A percentile compares a stretch with the other conserved stretches of the same genome.
These are phyloP conservation scores for Didymella segeticola DNA, from an alignment of 2,329 filamentous ascomycete genomes.

Conservation along the genomic window DNA sequence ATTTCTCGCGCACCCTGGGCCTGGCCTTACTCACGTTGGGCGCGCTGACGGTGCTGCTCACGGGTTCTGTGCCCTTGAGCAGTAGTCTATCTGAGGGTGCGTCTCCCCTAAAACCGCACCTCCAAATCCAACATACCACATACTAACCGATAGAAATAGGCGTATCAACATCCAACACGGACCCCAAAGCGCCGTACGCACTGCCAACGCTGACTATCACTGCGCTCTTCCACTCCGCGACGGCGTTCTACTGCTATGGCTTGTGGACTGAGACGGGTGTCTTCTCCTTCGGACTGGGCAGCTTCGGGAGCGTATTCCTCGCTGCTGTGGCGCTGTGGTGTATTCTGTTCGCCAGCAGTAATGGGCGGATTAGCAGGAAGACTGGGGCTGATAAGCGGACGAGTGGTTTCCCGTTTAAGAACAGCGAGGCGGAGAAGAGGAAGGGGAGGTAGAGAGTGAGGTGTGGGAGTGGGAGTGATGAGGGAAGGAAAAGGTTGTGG, in stretches of 20 bases:
- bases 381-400: constrained; percentile 73
- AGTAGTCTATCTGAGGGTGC: constrained; percentile 52
- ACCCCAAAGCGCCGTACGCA: constrained; percentile 57
- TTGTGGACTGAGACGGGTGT: constrained; percentile 66
- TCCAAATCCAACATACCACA: too few relatives aligned
- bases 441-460: constrained; percentile 40
- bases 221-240: constrained; percentile 67
- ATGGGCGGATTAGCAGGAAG: constrained; percentile 65
- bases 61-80: constrained; percentile 72
- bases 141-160: too few relatives aligned
- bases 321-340: constrained; percentile 71
- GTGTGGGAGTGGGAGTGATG: too few relatives aligned
- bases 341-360: constrained; percentile 63
- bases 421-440: constrained; percentile 63
- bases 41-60: constrained; percentile 69
- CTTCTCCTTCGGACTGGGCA: constrained; percentile 66
- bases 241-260: constrained; percentile 67
- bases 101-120: background rate
- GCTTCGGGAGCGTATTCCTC: constrained; percentile 63
- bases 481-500: too few relatives aligned
- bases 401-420: constrained; percentile 70
- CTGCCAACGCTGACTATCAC: constrained; percentile 71
- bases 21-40: constrained; percentile 71
- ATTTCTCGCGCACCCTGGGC: constrained; percentile 75
- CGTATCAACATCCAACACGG: constrained; percentile 42